phyloP scores from a whole-genome alignment of 2,329 filamentous ascomycete species.

The Neopestalotiopsis rosae region DNA sequence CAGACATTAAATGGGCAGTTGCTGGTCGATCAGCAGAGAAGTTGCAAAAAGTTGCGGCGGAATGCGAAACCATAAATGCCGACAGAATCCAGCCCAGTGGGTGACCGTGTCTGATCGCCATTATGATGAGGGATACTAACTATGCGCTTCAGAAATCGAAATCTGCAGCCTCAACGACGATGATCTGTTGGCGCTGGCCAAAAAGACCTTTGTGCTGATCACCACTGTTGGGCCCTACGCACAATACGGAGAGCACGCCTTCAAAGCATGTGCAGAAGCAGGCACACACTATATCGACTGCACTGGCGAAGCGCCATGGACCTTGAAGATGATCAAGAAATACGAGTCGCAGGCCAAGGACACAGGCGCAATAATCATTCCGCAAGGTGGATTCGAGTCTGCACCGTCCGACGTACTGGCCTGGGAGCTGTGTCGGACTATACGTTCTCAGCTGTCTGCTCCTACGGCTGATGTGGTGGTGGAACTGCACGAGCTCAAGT shows the following conservation, averaged over 20 bases:
- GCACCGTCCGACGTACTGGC: slow-evolving; percentile 65
- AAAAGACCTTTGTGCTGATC: slow-evolving; percentile 62
- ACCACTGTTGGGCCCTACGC: slow-evolving; percentile 65
- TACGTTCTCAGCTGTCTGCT: slow-evolving; percentile 55
- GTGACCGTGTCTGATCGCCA: slow-evolving; percentile 21
- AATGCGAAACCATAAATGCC: slow-evolving; percentile 69
- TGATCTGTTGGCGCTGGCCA: slow-evolving; percentile 54
- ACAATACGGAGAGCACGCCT: slow-evolving; percentile 60
- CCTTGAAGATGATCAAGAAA: slow-evolving; percentile 63
- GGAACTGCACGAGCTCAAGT: slow-evolving; percentile 50
- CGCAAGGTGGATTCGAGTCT: slow-evolving; percentile 67
- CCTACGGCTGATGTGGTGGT: slow-evolving; percentile 60
- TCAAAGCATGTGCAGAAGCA: slow-evolving; percentile 65
- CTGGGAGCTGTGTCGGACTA: slow-evolving; percentile 55
- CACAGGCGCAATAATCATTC: slow-evolving; percentile 64
- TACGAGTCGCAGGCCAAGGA: slow-evolving; percentile 58
- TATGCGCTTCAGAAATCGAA: slow-evolving; percentile 52
- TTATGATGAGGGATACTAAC: slow-evolving; percentile 16
- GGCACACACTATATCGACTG: slow-evolving; percentile 71
- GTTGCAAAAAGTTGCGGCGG: slow-evolving; percentile 69
- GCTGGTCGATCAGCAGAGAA: slow-evolving; percentile 49
- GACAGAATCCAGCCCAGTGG: slow-evolving; percentile 75
- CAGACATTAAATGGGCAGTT: slow-evolving; percentile 37
- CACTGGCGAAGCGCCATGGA: slow-evolving; percentile 65
- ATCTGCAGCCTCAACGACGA: slow-evolving; percentile 51